phyloP scores from a whole-genome alignment of 2,329 filamentous ascomycete species.

The Colletotrichum sublineola region DNA sequence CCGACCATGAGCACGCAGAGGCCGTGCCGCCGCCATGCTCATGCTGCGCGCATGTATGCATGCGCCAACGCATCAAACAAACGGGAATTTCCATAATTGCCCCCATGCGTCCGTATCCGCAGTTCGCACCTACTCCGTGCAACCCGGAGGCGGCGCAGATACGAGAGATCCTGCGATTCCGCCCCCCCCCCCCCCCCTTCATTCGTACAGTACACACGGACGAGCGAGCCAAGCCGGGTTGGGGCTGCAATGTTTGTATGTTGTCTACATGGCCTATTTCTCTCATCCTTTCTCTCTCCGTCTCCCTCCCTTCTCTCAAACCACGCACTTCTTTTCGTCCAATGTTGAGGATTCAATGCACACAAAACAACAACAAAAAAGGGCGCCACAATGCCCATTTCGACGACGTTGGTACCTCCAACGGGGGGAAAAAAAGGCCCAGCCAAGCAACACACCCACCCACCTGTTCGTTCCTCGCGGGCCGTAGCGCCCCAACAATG shows the following conservation, averaged over 20 bases:
- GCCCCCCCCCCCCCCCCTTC: background rate
- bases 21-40: background rate
- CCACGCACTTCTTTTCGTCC: background rate
- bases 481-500: background rate
- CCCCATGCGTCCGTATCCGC: conserved; percentile 18
- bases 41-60: background rate
- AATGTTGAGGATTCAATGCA: conserved; percentile 1
- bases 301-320: background rate
- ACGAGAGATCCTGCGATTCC: conserved; percentile 11
- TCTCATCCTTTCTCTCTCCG: background rate
- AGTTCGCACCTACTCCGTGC: background rate
- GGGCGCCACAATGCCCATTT: conserved; percentile 3
- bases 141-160: conserved; percentile 4
- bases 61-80: no score
- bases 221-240: conserved; percentile 1
- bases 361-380: background rate
- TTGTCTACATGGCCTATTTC: conserved; percentile 8
- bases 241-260: conserved; percentile 20
- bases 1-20: background rate
- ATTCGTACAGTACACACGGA: background rate
- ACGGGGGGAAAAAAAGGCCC: background rate
- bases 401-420: background rate
- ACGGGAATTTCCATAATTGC: conserved; percentile 1
- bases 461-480: background rate
- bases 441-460: background rate